phyloP scores from a whole-genome alignment of 2,329 filamentous ascomycete species.

The Penicillium sp. region DNA sequence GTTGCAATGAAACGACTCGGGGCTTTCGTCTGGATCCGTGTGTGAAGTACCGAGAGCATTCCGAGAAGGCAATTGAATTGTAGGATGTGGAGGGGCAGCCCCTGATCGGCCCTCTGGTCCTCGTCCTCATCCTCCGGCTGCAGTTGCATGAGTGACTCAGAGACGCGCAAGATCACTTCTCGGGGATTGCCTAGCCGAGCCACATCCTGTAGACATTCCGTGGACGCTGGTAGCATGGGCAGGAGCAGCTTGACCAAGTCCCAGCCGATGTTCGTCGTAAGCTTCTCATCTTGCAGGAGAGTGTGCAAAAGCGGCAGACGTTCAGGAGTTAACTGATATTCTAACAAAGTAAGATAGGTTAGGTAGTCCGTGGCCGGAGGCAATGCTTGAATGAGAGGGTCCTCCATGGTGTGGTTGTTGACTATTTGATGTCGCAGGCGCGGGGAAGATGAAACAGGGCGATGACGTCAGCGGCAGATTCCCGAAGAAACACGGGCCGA shows the following conservation, averaged over 20 bases:
- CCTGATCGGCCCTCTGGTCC: slow-evolving; percentile 35
- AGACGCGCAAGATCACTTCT: slow-evolving; percentile 64
- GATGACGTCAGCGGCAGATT: slow-evolving; percentile 18
- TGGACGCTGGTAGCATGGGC: slow-evolving; percentile 58
- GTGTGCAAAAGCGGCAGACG: slow-evolving; percentile 59
- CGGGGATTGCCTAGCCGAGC: slow-evolving; percentile 62
- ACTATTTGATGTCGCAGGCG: slow-evolving; percentile 3
- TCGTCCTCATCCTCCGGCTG: slow-evolving; percentile 47
- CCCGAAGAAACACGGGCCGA: slow-evolving; percentile 8
- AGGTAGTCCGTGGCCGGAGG: slow-evolving; percentile 64
- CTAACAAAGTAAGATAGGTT: slow-evolving; percentile 65
- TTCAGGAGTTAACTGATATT: slow-evolving; percentile 61
- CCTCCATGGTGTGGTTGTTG: slow-evolving; percentile 31
- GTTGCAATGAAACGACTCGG: slow-evolving; percentile 65
- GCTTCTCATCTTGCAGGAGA: slow-evolving; percentile 59
- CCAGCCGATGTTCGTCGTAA: slow-evolving; percentile 66
- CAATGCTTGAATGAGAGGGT: slow-evolving; percentile 58
- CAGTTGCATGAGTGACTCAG: slow-evolving; percentile 59
- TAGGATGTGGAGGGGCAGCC: slow-evolving; percentile 16
- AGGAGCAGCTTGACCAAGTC: slow-evolving; percentile 63
- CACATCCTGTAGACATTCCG: slow-evolving; percentile 61
- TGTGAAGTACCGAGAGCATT: slow-evolving; percentile 60
- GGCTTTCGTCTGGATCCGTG: slow-evolving; percentile 62
- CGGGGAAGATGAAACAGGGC: slow-evolving; percentile 6
- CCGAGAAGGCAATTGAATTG: slow-evolving; percentile 30